Evolutionary conservation across 2,329 filamentous ascomycete species (phyloP).

Genomic region (Colletotrichum melonis): DNA sequence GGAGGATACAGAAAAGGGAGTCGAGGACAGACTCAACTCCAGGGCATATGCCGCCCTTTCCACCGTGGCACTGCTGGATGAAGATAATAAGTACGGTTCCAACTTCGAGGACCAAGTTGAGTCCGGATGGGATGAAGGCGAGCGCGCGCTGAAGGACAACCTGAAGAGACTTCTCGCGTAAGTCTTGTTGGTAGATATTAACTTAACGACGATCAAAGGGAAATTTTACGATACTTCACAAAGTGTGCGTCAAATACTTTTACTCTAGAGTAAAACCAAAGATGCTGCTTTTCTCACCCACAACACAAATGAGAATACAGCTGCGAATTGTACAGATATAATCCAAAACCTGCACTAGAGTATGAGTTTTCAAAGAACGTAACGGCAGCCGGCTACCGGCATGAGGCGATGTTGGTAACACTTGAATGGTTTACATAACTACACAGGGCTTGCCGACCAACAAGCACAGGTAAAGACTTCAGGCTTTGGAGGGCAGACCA

Average conservation of each 20-base stretch:
- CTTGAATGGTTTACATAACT: no score
- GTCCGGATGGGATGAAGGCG: constrained; percentile 18
- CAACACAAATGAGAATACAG: no score
- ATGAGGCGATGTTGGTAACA: no score
- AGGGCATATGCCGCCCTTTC: constrained; percentile 30
- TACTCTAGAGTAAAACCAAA: no score
- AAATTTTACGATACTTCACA: neutral
- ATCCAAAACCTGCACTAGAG: no score
- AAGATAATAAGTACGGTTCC: constrained; percentile 32
- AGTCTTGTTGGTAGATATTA: neutral
- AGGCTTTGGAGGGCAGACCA: neutral
- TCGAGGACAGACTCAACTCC: constrained; percentile 21
- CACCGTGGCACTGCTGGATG: constrained; percentile 32
- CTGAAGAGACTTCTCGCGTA: neutral
- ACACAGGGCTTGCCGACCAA: neutral
- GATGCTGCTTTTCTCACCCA: no score
- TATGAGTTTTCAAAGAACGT: no score
- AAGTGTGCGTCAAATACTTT: neutral
- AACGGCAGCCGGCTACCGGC: no score
- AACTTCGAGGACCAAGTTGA: constrained; percentile 30
- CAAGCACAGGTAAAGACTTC: neutral
- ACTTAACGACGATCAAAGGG: rapidly evolving
- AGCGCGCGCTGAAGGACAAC: neutral
- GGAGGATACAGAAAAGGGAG: constrained; percentile 9
- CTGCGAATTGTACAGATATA: no score